A percentile compares a stretch with the other conserved stretches of the same genome.
Conservation (phyloP, 1,139 yeast species). For the Debaryomyces psychrophilus region DNA sequence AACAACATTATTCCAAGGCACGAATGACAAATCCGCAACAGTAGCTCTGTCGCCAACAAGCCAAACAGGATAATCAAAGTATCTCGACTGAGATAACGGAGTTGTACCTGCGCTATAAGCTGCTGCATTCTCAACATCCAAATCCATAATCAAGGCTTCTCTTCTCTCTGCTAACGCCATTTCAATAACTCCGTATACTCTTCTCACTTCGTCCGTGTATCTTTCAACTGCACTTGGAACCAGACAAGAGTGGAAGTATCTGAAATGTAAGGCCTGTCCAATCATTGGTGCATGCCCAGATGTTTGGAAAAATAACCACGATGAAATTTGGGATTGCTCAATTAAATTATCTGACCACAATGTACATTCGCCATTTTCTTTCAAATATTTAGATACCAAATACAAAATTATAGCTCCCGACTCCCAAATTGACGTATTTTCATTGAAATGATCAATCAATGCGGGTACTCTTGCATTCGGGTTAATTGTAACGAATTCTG, state of each 20-base stretch:
- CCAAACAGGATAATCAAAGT: conserved; percentile 95
- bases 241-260: conserved; percentile 85
- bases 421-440: conserved; percentile 87
- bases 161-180: conserved; percentile 94
- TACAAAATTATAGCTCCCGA: conserved; percentile 88
- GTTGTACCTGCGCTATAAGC: conserved; percentile 89
- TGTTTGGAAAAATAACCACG: conserved; percentile 94
- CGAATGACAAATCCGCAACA: conserved; percentile 88
- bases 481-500: conserved; percentile 86
- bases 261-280: conserved; percentile 93
- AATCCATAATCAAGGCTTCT: conserved; percentile 87
- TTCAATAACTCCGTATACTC: conserved; percentile 93
- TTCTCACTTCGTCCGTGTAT: conserved; percentile 88
- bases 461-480: conserved; percentile 97
- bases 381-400: conserved; percentile 66
- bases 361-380: conserved; percentile 71
- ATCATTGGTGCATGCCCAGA: conserved; percentile 98
- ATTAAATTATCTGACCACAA: conserved; percentile 80
- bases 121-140: conserved; percentile 87
- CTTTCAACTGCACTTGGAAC: conserved; percentile 90
- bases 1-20: conserved; percentile 96
- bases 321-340: conserved; percentile 84
- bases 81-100: conserved; percentile 81
- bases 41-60: conserved; percentile 89
- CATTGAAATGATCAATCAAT: conserved; percentile 81